Base-by-base conservation (phyloP, 2,329 filamentous ascomycete genomes). In the Tolypocladium capitatum region DNA sequence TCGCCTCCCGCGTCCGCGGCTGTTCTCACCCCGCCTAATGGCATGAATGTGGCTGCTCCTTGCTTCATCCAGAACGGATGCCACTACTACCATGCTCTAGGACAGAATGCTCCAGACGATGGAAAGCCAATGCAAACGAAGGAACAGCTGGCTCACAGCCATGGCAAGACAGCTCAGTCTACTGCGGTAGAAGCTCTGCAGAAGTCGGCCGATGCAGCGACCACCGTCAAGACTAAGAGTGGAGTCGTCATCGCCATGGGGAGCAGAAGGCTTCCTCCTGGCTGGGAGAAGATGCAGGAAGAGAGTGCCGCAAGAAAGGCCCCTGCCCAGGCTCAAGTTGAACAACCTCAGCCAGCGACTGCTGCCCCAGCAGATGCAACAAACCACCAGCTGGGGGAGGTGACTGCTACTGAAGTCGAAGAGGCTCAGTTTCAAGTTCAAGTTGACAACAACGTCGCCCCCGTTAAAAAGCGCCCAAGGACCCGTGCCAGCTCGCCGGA, bases 191-290 rank as follows among this genome's bases (percentile, higher is more conserved):
- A 58, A n/a, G 57, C 58, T 18, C 49, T 64, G 31, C 56, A 58
- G 10, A 55, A 58, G 45, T 63, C 63, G 10, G 54, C 56, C 5
- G 54, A 55, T 11, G 59, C 57, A 3, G 60, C 57, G 2, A 55
- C 51, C 5, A 42, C 46, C 6, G 14, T 18, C 14, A 21, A 34
- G 14, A 5, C 30, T 9, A 45, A 36, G n/a, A 31, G 21, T 18
- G 49, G 46, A 7, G 40, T 53, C 11, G 46, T 56, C 11, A 49
- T 58, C 35, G 56, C 47, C 10, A 49, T 55, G 46, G 56, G 56
- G 2, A 55, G 55, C 18, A 50, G 45, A 21, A 33, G 42, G 38
- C 30, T 41, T 16, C 45, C 41, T 24, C 46, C 35, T 1, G 31
- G 18, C 30, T 45, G 48, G 45, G 30, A 50, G 7, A 16, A 46